Percentiles rank a stretch among this genome's conserved stretches.
Conservation (phyloP, 257 asterid genomes). For the Solanum peruvianum region DNA sequence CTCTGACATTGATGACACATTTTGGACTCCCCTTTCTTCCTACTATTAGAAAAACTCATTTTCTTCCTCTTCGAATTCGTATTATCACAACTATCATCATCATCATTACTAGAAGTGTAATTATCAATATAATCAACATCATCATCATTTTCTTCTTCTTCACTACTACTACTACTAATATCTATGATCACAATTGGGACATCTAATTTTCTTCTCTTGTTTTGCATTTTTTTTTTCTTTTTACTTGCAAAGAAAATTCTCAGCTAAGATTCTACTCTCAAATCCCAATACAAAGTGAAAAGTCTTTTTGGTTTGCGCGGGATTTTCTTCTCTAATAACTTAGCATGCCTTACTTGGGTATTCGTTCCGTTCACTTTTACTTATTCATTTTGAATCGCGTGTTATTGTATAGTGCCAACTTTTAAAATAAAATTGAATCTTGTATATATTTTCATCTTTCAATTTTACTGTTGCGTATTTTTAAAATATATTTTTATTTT, state of each 20-base stretch:
- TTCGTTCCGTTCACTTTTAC: background rate
- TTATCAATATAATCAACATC: background rate
- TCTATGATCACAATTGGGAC: background rate
- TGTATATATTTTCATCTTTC: too few species aligned
- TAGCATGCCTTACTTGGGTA: background rate
- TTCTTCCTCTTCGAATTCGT: background rate
- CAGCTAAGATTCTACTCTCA: background rate
- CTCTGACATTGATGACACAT: conserved; percentile 51
- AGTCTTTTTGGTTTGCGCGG: background rate
- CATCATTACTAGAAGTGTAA: background rate
- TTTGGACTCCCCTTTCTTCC: conserved; percentile 3
- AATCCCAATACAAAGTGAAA: background rate
- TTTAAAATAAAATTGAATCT: too few species aligned
- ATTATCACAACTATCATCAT: background rate
- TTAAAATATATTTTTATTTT: too few species aligned
- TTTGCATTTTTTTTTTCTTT: background rate
- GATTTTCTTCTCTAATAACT: background rate
- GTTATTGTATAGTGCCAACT: too few species aligned
- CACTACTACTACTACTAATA: background rate
- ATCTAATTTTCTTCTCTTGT: background rate
- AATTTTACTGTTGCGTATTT: too few species aligned
- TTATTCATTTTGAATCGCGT: too few species aligned
- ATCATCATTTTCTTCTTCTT: background rate
- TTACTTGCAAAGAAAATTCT: background rate
- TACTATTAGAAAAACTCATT: background rate